Conservation (phyloP, 73 alveolate genomes). For the Tetrahymena borealis region DNA sequence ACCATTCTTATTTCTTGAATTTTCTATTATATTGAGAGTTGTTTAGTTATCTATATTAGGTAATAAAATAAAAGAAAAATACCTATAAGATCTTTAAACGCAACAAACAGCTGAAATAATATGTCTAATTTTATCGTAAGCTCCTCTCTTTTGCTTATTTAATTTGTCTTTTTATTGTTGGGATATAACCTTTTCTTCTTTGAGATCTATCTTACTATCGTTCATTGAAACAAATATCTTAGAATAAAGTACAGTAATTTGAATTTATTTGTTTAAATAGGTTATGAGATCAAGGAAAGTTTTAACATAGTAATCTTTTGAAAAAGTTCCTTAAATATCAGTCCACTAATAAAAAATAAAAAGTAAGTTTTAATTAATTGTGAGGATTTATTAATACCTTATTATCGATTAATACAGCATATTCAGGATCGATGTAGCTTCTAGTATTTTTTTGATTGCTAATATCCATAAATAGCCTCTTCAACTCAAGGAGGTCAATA, state of each 20-base stretch:
- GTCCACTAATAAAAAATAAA: not conserved
- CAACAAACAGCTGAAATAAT: not conserved
- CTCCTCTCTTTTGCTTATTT: not conserved
- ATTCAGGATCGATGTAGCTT: not conserved
- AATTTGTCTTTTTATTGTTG: not conserved
- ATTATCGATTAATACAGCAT: not conserved
- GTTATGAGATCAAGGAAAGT: not conserved
- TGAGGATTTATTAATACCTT: not conserved
- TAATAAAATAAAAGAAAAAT: not conserved
- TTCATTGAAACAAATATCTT: not conserved
- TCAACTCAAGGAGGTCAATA: not conserved
- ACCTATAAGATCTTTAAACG: not conserved
- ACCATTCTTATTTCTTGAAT: not conserved
- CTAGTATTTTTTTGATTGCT: not conserved
- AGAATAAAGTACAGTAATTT: not conserved
- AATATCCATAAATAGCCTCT: not conserved
- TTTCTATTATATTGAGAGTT: not conserved
- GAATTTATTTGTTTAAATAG: not conserved
- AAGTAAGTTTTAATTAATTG: not conserved
- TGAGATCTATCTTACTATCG: not conserved
- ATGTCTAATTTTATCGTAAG: not conserved
- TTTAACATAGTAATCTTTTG: not conserved
- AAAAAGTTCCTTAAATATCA: not conserved
- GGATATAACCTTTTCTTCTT: not conserved
- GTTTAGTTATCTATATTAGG: not conserved